Evolutionary conservation across 2,329 filamentous ascomycete genomes (phyloP).

Genomic region (Curvularia eragrostidis): DNA sequence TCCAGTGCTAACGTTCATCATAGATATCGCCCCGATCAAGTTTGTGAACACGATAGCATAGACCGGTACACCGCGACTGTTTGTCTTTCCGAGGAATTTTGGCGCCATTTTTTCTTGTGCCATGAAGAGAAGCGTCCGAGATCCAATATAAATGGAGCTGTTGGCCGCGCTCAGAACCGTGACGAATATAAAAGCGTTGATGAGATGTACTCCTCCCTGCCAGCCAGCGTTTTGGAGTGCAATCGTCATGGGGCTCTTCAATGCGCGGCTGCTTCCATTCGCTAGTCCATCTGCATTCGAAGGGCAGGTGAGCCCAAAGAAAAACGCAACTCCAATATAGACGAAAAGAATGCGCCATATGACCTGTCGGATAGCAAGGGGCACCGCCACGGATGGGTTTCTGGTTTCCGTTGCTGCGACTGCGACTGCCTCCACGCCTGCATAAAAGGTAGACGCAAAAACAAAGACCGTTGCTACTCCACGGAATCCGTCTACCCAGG

Average conservation of each 20-base stretch:
- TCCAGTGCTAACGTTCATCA: slow-evolving; percentile 75
- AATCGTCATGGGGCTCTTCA: slow-evolving; percentile 61
- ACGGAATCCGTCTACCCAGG: slow-evolving; percentile 51
- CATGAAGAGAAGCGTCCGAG: slow-evolving; percentile 77
- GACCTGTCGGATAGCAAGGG: slow-evolving; percentile 55
- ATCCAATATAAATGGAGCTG: slow-evolving; percentile 78
- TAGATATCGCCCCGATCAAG: slow-evolving; percentile 71
- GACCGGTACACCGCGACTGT: slow-evolving; percentile 66
- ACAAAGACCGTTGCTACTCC: slow-evolving; percentile 54
- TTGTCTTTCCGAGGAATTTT: slow-evolving; percentile 70
- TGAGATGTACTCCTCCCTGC: slow-evolving; percentile 74
- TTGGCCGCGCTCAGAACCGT: slow-evolving; percentile 69
- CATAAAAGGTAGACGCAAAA: slow-evolving; percentile 52
- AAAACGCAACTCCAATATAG: slow-evolving; percentile 54
- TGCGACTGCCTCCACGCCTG: slow-evolving; percentile 46
- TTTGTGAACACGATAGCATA: slow-evolving; percentile 72
- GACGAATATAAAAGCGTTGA: slow-evolving; percentile 70
- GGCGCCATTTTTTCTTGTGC: slow-evolving; percentile 76
- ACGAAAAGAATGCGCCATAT: slow-evolving; percentile 55
- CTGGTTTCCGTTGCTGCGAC: slow-evolving; percentile 48
- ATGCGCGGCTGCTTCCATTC: slow-evolving; percentile 66
- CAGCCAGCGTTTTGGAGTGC: slow-evolving; percentile 74
- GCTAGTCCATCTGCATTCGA: slow-evolving; percentile 69
- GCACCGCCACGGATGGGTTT: slow-evolving; percentile 56
- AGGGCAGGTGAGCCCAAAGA: slow-evolving; percentile 70